Percentiles rank a stretch among this genome's conserved stretches.
Evolutionary conservation across 495 filamentous ascomycete genomes (phyloP).

Genomic region (Trichocladium antarcticum): DNA sequence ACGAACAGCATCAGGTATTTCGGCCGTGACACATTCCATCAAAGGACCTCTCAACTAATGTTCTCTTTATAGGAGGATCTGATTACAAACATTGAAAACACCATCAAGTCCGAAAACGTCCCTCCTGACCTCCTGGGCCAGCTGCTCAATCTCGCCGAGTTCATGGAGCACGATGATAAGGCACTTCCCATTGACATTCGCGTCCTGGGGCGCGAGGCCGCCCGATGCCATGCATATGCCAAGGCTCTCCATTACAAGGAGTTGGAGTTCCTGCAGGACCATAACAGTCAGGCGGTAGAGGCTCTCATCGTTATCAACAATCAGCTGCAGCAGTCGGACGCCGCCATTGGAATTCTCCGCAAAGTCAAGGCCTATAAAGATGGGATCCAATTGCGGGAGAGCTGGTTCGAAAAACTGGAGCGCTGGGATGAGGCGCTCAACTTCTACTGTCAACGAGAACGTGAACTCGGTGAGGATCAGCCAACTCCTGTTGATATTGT

Average conservation of each 20-base stretch:
- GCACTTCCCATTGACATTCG: constrained; percentile 95
- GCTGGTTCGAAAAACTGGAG: constrained; percentile 96
- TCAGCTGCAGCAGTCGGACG: constrained; percentile 92
- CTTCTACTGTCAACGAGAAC: constrained; percentile 71
- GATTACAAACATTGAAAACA: constrained; percentile 88
- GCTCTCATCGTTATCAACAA: constrained; percentile 98
- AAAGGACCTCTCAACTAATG: neutral
- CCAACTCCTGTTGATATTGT: constrained; percentile 75
- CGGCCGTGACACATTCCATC: neutral
- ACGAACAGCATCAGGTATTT: constrained; percentile 61
- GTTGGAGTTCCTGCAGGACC: constrained; percentile 93
- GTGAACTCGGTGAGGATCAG: constrained; percentile 49
- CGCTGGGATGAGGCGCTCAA: constrained; percentile 96
- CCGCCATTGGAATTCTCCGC: constrained; percentile 89
- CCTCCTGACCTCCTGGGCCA: constrained; percentile 91
- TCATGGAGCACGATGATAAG: constrained; percentile 99
- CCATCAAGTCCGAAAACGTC: constrained; percentile 82
- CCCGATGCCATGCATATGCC: constrained; percentile 91
- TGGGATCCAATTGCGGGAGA: constrained; percentile 81
- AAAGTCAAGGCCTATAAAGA: constrained; percentile 92
- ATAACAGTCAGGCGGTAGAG: constrained; percentile 89
- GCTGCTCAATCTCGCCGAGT: constrained; percentile 91
- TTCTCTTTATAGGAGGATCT: constrained; percentile 61
- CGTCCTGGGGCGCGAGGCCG: constrained; percentile 81
- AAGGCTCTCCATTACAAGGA: constrained; percentile 99